phyloP scores from a whole-genome alignment of 1,284 basidiomycete genomes.

The Phellinidium pouzarii region DNA sequence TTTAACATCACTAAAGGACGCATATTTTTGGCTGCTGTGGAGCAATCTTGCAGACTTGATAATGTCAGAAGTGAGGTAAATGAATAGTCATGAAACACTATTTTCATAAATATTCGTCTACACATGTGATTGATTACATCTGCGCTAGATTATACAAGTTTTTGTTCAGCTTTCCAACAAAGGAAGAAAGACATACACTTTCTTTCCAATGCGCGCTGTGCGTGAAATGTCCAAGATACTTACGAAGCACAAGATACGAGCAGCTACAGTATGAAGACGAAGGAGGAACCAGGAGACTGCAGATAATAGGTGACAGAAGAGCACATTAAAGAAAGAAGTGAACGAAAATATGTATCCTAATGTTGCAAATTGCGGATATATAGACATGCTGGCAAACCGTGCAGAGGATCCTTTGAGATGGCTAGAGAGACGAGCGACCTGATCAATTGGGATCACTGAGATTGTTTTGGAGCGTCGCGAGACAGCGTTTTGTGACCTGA shows the following conservation, averaged over 20 bases:
- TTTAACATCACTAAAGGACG: no score
- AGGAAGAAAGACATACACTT: slow-evolving; percentile 4
- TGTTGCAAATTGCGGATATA: slow-evolving; percentile 5
- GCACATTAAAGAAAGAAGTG: neutral
- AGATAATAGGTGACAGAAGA: neutral
- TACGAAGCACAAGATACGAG: neutral
- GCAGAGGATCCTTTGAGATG: neutral
- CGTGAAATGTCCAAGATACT: neutral
- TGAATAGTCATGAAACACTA: no score
- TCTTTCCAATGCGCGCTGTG: neutral
- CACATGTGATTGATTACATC: slow-evolving; percentile 10
- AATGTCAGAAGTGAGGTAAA: no score
- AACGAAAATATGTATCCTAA: neutral
- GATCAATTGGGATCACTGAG: slow-evolving; percentile 33
- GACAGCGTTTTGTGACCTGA: slow-evolving; percentile 93
- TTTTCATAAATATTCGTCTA: no score
- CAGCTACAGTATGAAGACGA: neutral
- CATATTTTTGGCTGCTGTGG: no score
- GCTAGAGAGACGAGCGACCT: neutral
- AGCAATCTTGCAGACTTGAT: no score
- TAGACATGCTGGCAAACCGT: neutral
- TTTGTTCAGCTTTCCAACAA: slow-evolving; percentile 2
- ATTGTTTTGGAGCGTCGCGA: slow-evolving; percentile 92
- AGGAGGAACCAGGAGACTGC: neutral
- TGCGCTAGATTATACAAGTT: slow-evolving; percentile 8